Conservation (phyloP, 495 filamentous ascomycete genomes). For the Trichoderma virens region DNA sequence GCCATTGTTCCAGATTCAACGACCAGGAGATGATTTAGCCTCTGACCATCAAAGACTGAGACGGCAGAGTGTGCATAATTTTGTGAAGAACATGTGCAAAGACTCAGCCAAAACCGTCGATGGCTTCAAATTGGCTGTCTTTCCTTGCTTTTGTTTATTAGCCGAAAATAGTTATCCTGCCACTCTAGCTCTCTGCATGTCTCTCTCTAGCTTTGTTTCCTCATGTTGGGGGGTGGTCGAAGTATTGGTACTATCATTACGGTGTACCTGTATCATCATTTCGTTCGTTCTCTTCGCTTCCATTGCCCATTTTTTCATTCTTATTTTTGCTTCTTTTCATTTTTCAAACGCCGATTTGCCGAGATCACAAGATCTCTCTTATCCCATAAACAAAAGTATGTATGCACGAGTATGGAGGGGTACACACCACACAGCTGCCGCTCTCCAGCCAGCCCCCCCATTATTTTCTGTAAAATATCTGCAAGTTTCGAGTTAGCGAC, state of each 20-base stretch:
- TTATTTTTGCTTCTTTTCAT: too few species aligned
- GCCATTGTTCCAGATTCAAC: background rate
- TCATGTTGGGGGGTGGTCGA: background rate
- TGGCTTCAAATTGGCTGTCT: background rate
- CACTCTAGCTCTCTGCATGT: background rate
- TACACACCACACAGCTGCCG: background rate
- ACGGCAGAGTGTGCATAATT: too few species aligned
- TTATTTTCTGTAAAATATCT: conserved; percentile 65
- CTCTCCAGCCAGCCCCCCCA: background rate
- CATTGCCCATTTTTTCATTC: too few species aligned
- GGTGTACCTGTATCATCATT: background rate
- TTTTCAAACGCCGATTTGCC: too few species aligned
- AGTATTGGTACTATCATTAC: background rate
- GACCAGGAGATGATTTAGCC: background rate
- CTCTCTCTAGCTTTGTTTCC: background rate
- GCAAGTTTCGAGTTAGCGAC: conserved; percentile 30
- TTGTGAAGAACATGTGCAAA: background rate
- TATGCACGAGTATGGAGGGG: background rate
- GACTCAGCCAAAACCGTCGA: background rate
- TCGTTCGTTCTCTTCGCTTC: background rate
- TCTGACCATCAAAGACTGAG: too few species aligned
- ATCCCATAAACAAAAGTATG: background rate
- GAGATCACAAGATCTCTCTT: too few species aligned
- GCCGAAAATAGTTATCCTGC: background rate
- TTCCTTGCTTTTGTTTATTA: background rate